These are phyloP conservation scores for Peniophora sp. DNA, from an alignment of 1,284 basidiomycete genomes.

Conservation along the genomic window DNA sequence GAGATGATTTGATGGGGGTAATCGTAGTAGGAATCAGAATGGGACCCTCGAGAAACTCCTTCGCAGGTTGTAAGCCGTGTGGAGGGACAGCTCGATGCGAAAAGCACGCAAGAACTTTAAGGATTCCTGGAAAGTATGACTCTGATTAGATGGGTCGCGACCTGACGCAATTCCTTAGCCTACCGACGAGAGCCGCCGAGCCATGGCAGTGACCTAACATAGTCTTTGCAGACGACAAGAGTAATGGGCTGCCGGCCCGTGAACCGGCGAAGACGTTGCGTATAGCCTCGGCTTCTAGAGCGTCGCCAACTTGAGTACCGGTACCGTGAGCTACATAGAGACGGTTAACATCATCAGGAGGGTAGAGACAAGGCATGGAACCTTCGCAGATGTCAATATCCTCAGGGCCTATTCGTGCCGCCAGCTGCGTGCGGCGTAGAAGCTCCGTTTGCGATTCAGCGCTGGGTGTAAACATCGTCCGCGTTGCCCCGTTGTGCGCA, in stretches of 20 bases:
- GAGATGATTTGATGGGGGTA: background rate
- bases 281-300: constrained; percentile 11
- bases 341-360: background rate
- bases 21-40: background rate
- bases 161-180: too few relatives aligned
- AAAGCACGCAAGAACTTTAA: constrained; percentile 10
- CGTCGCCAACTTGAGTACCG: constrained; percentile 10
- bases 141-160: background rate
- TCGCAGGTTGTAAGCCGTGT: constrained; percentile 5
- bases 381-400: background rate
- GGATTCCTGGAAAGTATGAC: constrained; percentile 4
- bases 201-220: constrained; percentile 12
- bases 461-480: constrained; percentile 8
- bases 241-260: constrained; percentile 1
- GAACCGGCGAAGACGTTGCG: constrained; percentile 4
- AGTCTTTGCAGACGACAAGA: constrained; percentile 12
- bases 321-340: constrained; percentile 7
- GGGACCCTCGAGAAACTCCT: background rate
- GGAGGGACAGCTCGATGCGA: constrained; percentile 7
- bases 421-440: background rate
- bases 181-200: constrained; percentile 11
- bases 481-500: constrained; percentile 9
- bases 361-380: background rate
- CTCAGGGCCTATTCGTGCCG: constrained; percentile 1
- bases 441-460: constrained; percentile 4